Evolutionary conservation across 495 filamentous ascomycete species (phyloP), one percentile per base, ranked within the genome.

Genomic region (Talaromyces proteolyticus): DNA sequence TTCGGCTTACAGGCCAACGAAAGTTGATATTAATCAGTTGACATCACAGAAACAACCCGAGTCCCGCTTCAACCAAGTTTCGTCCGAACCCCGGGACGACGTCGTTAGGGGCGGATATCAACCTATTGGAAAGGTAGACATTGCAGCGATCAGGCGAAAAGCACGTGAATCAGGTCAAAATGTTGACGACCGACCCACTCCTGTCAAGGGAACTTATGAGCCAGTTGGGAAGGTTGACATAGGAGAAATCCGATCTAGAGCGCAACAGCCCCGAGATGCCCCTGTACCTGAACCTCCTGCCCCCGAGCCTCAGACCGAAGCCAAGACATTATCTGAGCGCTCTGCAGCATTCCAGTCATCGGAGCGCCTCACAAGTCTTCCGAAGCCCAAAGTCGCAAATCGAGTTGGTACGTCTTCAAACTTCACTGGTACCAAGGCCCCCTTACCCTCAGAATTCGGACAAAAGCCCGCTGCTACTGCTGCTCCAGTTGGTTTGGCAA

Each of bases 161-260:
- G 91, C 92, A 8, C 81, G 83, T 53, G 80, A 86, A 42, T 62
- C 70, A 2, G 73, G 78, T n/a, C 50, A 63, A 29, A 53, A 71
- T 14, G 68, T 77, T 39, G 86, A 95, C 56, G 88, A 95, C 46
- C 73, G 91, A 41, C 92, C 92, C 4, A 76, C 81, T 4, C 76
- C 80, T 4, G 88, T 96, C 3, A 97, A 94, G 66, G 92, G 92
- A 11, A 78, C 90, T 14, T 97, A 97, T 57, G 85, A 95, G 65
- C 92, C 92, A 1, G 79, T 95, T 26, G 91, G 91, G 3, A 95
- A 95, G 65, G 91, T 96, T 22, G 92, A 96, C 55, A 95, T 96
- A 57, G 88, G 89, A 43, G 91, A 90, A 11, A 95, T 98, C 64
- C 79, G 89, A 49, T 82, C 90, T 1, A 81, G 77, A 62, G 82